Conservation (phyloP, 225 moss, liverwort and hornwort species). For the Polytrichum formosum region DNA sequence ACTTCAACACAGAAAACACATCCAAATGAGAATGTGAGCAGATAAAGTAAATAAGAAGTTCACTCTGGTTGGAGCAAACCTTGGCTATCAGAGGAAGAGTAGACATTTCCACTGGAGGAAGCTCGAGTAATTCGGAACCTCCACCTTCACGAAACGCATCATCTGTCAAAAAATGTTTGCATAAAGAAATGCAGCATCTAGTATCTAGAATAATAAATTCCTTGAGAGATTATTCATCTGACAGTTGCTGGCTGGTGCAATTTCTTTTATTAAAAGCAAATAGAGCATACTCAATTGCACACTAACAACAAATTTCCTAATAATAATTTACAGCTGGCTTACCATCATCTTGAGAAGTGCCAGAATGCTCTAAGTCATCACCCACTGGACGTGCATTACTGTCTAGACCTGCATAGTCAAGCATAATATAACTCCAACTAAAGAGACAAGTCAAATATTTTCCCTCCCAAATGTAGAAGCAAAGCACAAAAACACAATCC, state of each 20-base stretch:
- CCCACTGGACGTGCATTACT: slow-evolving; percentile 65
- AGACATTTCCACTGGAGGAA: slow-evolving; percentile 84
- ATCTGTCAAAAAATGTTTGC: slow-evolving; percentile 47
- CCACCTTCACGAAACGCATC: slow-evolving; percentile 74
- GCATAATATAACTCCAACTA: not conserved
- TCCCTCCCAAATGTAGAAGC: not conserved
- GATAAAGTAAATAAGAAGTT: not conserved
- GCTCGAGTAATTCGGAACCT: slow-evolving; percentile 63
- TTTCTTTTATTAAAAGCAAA: too few species aligned
- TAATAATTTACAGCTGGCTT: slow-evolving; percentile 24
- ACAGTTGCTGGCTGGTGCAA: not conserved
- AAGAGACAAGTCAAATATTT: too few species aligned
- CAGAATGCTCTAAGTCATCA: slow-evolving; percentile 95
- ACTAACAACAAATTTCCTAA: not conserved
- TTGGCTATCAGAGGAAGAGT: slow-evolving; percentile 86
- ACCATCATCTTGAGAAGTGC: slow-evolving; percentile 97
- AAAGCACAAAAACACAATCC: not conserved
- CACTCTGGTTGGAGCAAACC: slow-evolving; percentile 43
- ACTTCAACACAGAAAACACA: not conserved
- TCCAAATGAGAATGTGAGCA: not conserved
- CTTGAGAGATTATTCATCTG: not conserved
- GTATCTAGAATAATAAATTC: not conserved
- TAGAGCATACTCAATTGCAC: not conserved
- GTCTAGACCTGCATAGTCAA: slow-evolving; percentile 64
- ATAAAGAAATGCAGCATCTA: slow-evolving; percentile 23